A percentile compares a stretch with the other conserved stretches of the same genome.
Conservation (phyloP, 495 filamentous ascomycete species). For the Penicillium manginii region DNA sequence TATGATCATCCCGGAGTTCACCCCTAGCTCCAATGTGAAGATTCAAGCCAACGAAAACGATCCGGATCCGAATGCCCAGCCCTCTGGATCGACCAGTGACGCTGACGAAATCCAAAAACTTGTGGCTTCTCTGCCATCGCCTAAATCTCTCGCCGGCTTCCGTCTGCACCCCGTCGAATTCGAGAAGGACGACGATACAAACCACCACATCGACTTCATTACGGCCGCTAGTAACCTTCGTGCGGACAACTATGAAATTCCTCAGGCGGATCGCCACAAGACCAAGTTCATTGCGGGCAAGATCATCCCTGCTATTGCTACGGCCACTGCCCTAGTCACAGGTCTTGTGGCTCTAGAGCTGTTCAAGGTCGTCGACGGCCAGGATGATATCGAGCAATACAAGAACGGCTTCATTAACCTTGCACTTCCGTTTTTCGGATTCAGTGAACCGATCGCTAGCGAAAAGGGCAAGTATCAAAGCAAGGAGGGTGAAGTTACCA, state of each 20-base stretch:
- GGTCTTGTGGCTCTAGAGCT: constrained; percentile 91
- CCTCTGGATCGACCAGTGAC: constrained; percentile 63
- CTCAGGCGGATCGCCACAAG: constrained; percentile 88
- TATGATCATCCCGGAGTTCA: constrained; percentile 97
- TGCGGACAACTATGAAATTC: constrained; percentile 96
- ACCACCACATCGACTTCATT: constrained; percentile 99
- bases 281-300: constrained; percentile 99
- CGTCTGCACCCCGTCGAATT: constrained; percentile 92
- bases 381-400: constrained; percentile 93
- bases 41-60: constrained; percentile 97
- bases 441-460: constrained; percentile 92
- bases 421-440: constrained; percentile 95
- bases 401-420: constrained; percentile 99
- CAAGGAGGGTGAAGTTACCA: constrained; percentile 70
- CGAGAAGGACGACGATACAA: constrained; percentile 98
- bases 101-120: constrained; percentile 71
- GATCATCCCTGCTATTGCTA: constrained; percentile 98
- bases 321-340: constrained; percentile 93
- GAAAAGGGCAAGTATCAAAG: constrained; percentile 88
- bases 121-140: constrained; percentile 66
- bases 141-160: constrained; percentile 81
- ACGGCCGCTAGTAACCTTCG: constrained; percentile 95
- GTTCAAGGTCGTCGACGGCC: constrained; percentile 96
- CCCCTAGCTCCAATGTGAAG: constrained; percentile 87
- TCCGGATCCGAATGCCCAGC: constrained; percentile 83